Percentiles rank a stretch among this genome's conserved stretches.
Conservation (phyloP, 139 green algal species). For the Chlamydomonas incerta region DNA sequence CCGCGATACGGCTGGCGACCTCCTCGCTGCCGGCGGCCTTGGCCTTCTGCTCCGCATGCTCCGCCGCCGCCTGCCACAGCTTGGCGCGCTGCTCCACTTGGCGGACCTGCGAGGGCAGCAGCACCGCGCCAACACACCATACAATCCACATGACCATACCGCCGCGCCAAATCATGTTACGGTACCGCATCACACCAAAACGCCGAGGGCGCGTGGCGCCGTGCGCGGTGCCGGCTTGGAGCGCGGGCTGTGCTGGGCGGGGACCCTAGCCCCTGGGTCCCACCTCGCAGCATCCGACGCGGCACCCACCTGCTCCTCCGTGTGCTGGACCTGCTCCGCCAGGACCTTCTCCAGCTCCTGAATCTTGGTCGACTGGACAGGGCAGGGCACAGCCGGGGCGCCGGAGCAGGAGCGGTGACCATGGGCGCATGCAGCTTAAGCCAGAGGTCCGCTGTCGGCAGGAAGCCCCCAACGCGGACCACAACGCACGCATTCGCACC, state of each 20-base stretch:
- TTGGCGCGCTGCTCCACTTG: background rate
- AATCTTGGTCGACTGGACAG: slow-evolving; percentile 11
- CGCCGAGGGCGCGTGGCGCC: too few species aligned
- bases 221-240: too few species aligned
- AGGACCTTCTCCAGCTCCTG: slow-evolving; percentile 28
- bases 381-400: background rate
- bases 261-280: too few species aligned
- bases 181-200: too few species aligned
- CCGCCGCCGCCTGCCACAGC: slow-evolving; percentile 3
- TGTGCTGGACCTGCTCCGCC: slow-evolving; percentile 13
- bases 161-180: too few species aligned
- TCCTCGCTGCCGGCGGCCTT: background rate
- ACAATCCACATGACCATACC: too few species aligned
- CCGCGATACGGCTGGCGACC: background rate
- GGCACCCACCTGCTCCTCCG: slow-evolving; percentile 22
- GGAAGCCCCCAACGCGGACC: too few species aligned
- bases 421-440: background rate
- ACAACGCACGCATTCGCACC: too few species aligned
- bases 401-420: background rate
- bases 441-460: too few species aligned
- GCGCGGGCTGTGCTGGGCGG: too few species aligned
- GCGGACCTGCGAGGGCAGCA: background rate
- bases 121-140: too few species aligned
- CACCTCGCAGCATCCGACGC: too few species aligned
- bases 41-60: slow-evolving; percentile 18